phyloP scores from a whole-genome alignment of 257 asterid species.

The Solanum acaule region DNA sequence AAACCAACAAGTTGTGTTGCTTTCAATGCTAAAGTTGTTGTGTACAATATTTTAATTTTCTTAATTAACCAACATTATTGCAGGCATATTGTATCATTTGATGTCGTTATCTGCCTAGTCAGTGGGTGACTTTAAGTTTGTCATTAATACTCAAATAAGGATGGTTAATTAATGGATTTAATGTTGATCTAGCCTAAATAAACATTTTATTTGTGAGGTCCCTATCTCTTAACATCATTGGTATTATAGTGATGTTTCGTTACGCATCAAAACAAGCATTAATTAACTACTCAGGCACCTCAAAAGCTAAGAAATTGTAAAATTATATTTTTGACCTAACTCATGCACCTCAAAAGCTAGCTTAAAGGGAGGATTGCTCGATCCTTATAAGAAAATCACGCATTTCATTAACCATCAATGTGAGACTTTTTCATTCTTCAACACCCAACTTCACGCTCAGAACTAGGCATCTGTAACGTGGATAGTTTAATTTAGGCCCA shows the following conservation, averaged over 20 bases:
- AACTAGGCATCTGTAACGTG: too few relatives aligned
- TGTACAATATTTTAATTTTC: neutral
- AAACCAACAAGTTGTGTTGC: neutral
- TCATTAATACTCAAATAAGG: neutral
- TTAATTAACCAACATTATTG: neutral
- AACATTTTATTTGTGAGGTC: neutral
- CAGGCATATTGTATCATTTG: neutral
- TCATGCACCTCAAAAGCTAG: too few relatives aligned
- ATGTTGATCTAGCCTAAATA: neutral
- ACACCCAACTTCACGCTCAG: too few relatives aligned
- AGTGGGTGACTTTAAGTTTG: neutral
- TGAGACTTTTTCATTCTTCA: too few relatives aligned
- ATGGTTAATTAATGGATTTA: neutral
- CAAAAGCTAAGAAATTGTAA: too few relatives aligned
- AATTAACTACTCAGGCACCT: neutral
- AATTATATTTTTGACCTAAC: too few relatives aligned
- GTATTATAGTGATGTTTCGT: neutral
- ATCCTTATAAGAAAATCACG: too few relatives aligned
- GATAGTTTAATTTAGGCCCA: too few relatives aligned
- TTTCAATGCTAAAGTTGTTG: neutral
- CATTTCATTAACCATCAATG: too few relatives aligned
- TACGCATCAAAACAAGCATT: neutral
- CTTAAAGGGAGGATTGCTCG: too few relatives aligned
- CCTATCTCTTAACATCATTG: neutral
- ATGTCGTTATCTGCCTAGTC: neutral